Base-by-base conservation (phyloP, 768 basidiomycete genomes). In the Kwoniella pini region DNA sequence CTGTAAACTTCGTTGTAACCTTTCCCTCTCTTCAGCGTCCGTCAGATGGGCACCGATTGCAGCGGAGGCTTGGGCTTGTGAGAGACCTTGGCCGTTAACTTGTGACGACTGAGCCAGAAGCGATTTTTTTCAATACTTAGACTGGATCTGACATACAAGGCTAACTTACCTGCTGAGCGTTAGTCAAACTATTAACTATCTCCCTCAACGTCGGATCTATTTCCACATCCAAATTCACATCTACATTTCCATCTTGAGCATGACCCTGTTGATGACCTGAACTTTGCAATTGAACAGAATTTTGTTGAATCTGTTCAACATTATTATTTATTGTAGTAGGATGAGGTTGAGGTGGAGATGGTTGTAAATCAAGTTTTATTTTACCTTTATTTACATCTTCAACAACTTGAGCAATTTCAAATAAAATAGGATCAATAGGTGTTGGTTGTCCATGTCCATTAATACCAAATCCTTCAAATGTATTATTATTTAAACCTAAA, bases 131-230 rank as follows among this genome's bases (percentile, higher is more conserved):
- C n/a, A n/a, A n/a, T n/a, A n/a, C n/a, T n/a, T n/a, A n/a, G n/a
- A n/a, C n/a, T n/a, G n/a, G n/a, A n/a, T n/a, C n/a, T n/a, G n/a
- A n/a, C n/a, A n/a, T n/a, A n/a, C n/a, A n/a, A 26, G 21, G 17
- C 42, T 31, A 28, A 58, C 67, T 65, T 19, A 72, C 74, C 65
- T 72, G 69, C 48, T 72, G 70, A 19, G 70, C 74, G 22, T 69
- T 64, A 0, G 69, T 70, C 42, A 75, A 42, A 53, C 69, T 70
- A 36, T 75, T 71, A 3, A 75, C 74, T 36, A 75, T 75, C 57
- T 75, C 74, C 40, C 74, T 62, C n/a, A 72, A 61, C 28, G 71
- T 65, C 39, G 74, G 74, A 64, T 75, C 74, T 33, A 69, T 64
- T 27, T 62, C 69, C 3, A 60, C 69, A 31, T 64, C 72, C 24